Conservation (phyloP, 768 basidiomycete species). For the Rhodosporidiobolus sp. region DNA sequence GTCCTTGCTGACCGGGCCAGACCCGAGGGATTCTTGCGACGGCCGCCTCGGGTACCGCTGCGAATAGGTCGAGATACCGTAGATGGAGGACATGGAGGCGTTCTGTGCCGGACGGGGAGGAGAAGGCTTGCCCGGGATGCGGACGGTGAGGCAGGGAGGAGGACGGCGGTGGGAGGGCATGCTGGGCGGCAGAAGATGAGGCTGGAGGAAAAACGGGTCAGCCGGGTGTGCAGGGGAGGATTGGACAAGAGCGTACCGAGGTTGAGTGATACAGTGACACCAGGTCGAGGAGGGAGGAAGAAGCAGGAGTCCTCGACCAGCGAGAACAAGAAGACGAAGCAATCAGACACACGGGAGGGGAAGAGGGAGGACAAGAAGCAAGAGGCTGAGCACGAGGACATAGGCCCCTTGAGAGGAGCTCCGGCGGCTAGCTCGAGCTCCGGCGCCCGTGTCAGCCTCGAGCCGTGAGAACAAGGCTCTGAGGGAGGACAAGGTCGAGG, state of each 20-base stretch:
- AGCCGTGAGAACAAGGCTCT: too few species aligned
- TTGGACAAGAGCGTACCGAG: background rate
- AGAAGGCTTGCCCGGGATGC: constrained; percentile 4
- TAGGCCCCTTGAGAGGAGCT: too few species aligned
- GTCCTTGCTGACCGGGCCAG: too few species aligned
- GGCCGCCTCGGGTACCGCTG: constrained; percentile 4
- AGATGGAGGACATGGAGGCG: background rate
- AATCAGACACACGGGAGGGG: background rate
- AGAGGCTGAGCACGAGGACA: too few species aligned
- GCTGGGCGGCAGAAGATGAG: background rate
- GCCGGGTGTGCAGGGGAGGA: too few species aligned
- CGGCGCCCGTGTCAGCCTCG: too few species aligned
- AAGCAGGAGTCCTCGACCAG: background rate
- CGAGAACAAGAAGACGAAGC: background rate
- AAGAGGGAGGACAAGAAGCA: background rate
- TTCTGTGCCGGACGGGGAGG: background rate
- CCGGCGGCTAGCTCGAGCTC: too few species aligned
- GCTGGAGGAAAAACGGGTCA: too few species aligned
- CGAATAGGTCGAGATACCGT: constrained; percentile 33
- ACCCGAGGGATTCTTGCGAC: too few species aligned
- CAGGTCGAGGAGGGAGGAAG: background rate
- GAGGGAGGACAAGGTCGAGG: too few species aligned
- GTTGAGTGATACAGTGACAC: background rate
- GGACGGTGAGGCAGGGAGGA: constrained; percentile 26
- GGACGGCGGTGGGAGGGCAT: background rate